Evolutionary conservation across 345 rosid genomes (phyloP).

Genomic region (Euphorbia tirucalli): DNA sequence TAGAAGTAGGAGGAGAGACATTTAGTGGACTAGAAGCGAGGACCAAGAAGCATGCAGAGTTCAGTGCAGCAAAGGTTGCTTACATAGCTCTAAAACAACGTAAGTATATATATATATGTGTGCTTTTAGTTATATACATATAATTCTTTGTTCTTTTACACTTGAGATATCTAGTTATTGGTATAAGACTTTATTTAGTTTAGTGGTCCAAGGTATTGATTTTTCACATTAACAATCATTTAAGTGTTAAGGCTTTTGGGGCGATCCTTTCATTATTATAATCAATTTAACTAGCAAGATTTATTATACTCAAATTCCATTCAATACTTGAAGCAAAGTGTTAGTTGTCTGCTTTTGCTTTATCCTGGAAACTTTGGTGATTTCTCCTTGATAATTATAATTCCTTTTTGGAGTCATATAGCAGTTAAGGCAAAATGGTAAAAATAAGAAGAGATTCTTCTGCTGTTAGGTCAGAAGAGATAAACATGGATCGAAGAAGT

Average conservation of each 20-base stretch:
- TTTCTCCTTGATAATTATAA: slow-evolving; percentile 1
- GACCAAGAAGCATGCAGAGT: slow-evolving; percentile 62
- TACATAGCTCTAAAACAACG: slow-evolving; percentile 37
- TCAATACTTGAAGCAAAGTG: not conserved
- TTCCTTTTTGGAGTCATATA: not conserved
- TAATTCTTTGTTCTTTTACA: not conserved
- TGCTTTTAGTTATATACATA: not conserved
- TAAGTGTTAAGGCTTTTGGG: not conserved
- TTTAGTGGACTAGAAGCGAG: slow-evolving; percentile 49
- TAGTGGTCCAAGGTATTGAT: not conserved
- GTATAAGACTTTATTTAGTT: not conserved
- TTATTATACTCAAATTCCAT: not conserved
- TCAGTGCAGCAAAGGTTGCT: slow-evolving; percentile 70
- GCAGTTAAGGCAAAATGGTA: too few relatives aligned
- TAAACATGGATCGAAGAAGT: too few relatives aligned
- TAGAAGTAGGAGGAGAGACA: slow-evolving; percentile 37
- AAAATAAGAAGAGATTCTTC: too few relatives aligned
- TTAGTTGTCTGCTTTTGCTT: not conserved
- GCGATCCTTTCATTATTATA: not conserved
- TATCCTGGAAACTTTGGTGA: too few relatives aligned
- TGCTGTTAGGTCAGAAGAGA: too few relatives aligned
- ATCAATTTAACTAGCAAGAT: not conserved
- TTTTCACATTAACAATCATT: not conserved
- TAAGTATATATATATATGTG: slow-evolving; percentile 15
- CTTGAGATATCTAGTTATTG: not conserved